Conservation (phyloP, 1,139 yeast species). For the Yamadazyma dendronema region DNA sequence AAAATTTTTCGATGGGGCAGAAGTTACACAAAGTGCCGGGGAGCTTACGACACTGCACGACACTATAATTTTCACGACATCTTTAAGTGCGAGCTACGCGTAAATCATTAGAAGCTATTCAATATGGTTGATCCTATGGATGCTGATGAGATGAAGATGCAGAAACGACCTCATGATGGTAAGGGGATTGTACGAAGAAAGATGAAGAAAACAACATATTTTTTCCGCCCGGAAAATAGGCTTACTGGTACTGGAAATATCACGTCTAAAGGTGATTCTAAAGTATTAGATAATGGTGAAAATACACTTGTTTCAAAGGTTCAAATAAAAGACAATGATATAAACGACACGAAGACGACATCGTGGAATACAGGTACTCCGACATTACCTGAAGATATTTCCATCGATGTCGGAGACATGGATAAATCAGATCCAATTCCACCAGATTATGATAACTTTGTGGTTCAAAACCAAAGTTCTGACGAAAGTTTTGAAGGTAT, state of each 20-base stretch:
- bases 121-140: neutral
- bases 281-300: no score
- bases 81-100: neutral
- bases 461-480: constrained; percentile 30
- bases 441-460: constrained; percentile 8
- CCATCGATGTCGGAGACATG: no score
- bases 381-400: no score
- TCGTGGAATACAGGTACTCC: no score
- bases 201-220: constrained; percentile 32
- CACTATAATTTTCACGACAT: neutral
- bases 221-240: constrained; percentile 36
- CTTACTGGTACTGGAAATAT: neutral
- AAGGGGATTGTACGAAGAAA: constrained; percentile 10
- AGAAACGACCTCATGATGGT: neutral
- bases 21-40: constrained; percentile 4
- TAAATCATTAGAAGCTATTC: neutral
- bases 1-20: constrained; percentile 4
- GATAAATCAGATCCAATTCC: no score
- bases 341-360: no score
- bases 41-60: neutral
- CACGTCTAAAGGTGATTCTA: no score
- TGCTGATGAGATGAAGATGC: neutral
- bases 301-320: no score
- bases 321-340: no score
- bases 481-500: constrained; percentile 47